These are phyloP conservation scores for Paramyrothecium roridum DNA, from an alignment of 2,329 filamentous ascomycete genomes.

Conservation along the genomic window DNA sequence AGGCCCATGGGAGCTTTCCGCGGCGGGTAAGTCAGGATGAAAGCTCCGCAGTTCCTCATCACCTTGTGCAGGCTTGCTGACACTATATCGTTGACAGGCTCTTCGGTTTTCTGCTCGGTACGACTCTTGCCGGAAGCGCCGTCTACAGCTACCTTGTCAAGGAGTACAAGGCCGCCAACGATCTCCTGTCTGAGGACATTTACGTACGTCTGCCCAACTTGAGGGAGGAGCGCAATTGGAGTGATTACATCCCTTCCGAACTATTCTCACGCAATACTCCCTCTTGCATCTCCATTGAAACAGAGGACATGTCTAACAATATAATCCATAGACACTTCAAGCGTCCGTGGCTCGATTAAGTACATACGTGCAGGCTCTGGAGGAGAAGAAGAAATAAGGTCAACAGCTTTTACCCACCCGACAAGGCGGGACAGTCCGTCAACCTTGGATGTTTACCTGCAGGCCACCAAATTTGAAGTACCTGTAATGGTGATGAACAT, in stretches of 20 bases:
- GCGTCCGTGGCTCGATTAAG: slow-evolving; percentile 82
- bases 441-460: not conserved
- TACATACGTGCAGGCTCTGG: slow-evolving; percentile 76
- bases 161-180: slow-evolving; percentile 92
- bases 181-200: slow-evolving; percentile 91
- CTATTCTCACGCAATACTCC: no score
- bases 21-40: slow-evolving; percentile 47
- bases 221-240: not conserved
- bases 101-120: slow-evolving; percentile 87
- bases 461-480: no score
- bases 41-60: not conserved
- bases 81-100: slow-evolving; percentile 50
- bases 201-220: slow-evolving; percentile 63
- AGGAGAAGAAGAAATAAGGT: slow-evolving; percentile 76
- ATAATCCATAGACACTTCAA: slow-evolving; percentile 69
- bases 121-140: slow-evolving; percentile 71
- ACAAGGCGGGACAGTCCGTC: not conserved
- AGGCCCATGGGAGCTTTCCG: slow-evolving; percentile 60
- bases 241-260: no score
- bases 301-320: not conserved
- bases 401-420: not conserved
- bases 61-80: not conserved
- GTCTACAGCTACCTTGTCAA: slow-evolving; percentile 92
- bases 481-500: no score
- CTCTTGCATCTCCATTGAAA: not conserved